A percentile compares a stretch with the other conserved stretches of the same genome.
These are phyloP conservation scores for Quercus berberidifolia DNA, from an alignment of 306 rosid genomes.

Conservation along the genomic window DNA sequence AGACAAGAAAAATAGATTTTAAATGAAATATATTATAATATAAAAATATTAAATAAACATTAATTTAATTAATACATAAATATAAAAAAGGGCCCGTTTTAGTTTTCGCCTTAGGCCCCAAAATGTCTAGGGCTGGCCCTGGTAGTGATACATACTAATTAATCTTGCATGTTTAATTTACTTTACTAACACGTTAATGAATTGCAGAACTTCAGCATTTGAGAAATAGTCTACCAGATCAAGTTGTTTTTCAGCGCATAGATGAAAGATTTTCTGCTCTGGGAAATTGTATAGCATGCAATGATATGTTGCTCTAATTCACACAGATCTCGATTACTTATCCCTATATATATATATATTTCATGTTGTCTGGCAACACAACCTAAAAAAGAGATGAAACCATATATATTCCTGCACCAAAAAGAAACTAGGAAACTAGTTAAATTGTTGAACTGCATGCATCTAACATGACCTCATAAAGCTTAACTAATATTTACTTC, in stretches of 20 bases:
- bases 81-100: no score
- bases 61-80: no score
- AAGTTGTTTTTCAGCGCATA: conserved; percentile 81
- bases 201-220: conserved; percentile 84
- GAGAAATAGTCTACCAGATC: conserved; percentile 91
- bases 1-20: no score
- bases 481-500: no score
- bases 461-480: no score
- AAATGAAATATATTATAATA: no score
- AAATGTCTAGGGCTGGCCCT: no score
- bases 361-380: neutral
- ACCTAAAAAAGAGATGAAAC: conserved; percentile 39
- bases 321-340: conserved; percentile 73
- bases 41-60: no score
- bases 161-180: neutral
- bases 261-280: conserved; percentile 90
- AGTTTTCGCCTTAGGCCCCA: no score
- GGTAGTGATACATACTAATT: neutral
- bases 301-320: conserved; percentile 94
- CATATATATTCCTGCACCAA: no score
- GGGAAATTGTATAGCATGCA: conserved; percentile 92
- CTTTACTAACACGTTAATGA: neutral
- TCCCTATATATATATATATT: neutral
- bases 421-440: no score
- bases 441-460: no score